Percentiles rank a stretch among this genome's conserved stretches.
phyloP scores from a whole-genome alignment of 306 rosid genomes.

The Cyamopsis tetragonoloba region DNA sequence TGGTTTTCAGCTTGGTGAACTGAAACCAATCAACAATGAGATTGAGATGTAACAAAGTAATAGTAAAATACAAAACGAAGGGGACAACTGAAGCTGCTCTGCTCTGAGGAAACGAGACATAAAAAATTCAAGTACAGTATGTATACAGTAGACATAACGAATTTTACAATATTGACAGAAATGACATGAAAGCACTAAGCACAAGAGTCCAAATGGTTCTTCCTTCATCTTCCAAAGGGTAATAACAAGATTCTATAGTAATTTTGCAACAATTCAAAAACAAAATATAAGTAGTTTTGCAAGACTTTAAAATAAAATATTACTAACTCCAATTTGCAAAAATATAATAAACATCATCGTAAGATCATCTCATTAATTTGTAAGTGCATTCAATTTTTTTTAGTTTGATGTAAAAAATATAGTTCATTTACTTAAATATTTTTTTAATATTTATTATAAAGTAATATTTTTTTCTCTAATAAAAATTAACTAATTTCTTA shows the following conservation, averaged over 20 bases:
- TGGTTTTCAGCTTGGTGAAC: too few relatives aligned
- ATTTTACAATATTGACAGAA: not conserved
- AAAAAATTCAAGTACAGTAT: not conserved
- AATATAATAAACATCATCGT: too few relatives aligned
- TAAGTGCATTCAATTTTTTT: too few relatives aligned
- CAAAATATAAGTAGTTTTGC: too few relatives aligned
- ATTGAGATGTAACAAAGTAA: not conserved
- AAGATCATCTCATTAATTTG: too few relatives aligned
- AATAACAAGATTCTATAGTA: not conserved
- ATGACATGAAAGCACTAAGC: not conserved
- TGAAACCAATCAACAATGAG: not conserved
- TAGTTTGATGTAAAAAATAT: too few relatives aligned
- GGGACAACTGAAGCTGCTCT: not conserved
- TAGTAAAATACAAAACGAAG: not conserved
- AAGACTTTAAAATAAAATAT: not conserved
- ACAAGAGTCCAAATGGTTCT: not conserved
- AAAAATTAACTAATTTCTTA: too few relatives aligned
- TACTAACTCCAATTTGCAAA: not conserved
- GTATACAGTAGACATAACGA: not conserved
- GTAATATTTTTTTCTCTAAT: too few relatives aligned
- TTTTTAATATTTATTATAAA: too few relatives aligned
- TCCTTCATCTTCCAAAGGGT: not conserved
- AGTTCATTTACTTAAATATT: too few relatives aligned
- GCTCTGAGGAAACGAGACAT: not conserved
- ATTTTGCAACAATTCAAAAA: too few relatives aligned